phyloP scores from a whole-genome alignment of 2,329 filamentous ascomycete genomes.

The Lasiodiplodia sp. region DNA sequence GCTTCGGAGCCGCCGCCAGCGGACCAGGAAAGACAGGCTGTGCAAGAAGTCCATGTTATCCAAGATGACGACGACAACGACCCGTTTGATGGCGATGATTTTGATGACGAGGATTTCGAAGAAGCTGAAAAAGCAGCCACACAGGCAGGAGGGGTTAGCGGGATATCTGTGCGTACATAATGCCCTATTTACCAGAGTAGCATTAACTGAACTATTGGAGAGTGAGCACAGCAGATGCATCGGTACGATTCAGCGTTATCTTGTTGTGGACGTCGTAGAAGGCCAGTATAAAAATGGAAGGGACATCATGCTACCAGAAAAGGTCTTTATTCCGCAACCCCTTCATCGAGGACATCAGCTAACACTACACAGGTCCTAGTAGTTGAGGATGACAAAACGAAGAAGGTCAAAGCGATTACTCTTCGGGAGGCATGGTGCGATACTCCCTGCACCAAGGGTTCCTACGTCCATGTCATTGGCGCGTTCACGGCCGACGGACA shows the following conservation, averaged over 20 bases:
- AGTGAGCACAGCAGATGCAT: constrained; percentile 66
- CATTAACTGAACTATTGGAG: constrained; percentile 69
- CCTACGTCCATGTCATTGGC: constrained; percentile 87
- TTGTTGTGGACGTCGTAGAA: constrained; percentile 76
- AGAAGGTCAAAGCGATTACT: constrained; percentile 70
- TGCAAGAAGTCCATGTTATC: constrained; percentile 31
- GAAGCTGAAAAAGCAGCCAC: constrained; percentile 76
- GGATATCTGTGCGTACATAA: constrained; percentile 32
- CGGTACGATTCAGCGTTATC: constrained; percentile 84
- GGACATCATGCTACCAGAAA: constrained; percentile 69
- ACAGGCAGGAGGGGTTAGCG: constrained; percentile 63
- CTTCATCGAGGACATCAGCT: constrained; percentile 32
- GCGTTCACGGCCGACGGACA: constrained; percentile 72
- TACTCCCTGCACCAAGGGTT: constrained; percentile 75
- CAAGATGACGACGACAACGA: constrained; percentile 73
- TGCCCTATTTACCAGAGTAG: constrained; percentile 22
- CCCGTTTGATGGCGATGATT: constrained; percentile 73
- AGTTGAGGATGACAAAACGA: constrained; percentile 79
- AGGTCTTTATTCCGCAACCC: constrained; percentile 60
- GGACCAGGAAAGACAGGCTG: not conserved
- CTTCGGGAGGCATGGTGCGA: constrained; percentile 88
- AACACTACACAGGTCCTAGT: constrained; percentile 70
- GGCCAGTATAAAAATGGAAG: constrained; percentile 71
- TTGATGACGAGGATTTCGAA: constrained; percentile 74
- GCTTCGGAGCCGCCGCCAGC: constrained; percentile 44